Evolutionary conservation across 306 rosid species (phyloP).

Genomic region (Lablab purpureus): DNA sequence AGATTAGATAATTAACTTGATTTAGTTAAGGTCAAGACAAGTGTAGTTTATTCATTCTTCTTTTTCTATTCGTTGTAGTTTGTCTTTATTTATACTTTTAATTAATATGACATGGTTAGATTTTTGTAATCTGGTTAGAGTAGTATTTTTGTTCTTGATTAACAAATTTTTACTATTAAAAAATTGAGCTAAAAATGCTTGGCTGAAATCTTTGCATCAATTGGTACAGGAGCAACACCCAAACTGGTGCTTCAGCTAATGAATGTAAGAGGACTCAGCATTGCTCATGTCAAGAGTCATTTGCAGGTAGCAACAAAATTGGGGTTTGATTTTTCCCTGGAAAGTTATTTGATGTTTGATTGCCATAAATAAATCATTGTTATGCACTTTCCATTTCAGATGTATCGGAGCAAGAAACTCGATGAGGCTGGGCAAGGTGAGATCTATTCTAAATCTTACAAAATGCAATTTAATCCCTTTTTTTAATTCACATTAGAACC

Average conservation of each 20-base stretch:
- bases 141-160: background rate
- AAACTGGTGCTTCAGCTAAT: conserved; percentile 87
- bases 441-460: conserved; percentile 2
- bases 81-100: background rate
- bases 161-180: background rate
- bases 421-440: conserved; percentile 89
- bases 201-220: background rate
- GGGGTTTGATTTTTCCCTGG: background rate
- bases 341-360: background rate
- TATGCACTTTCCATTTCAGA: conserved; percentile 60
- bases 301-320: conserved; percentile 67
- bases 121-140: background rate
- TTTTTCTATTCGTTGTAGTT: background rate
- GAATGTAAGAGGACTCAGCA: conserved; percentile 94
- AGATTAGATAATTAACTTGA: too few relatives aligned
- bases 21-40: too few relatives aligned
- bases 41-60: background rate
- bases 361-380: background rate
- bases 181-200: background rate
- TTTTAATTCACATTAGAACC: background rate
- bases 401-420: conserved; percentile 94
- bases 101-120: background rate
- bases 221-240: conserved; percentile 86
- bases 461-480: background rate
- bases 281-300: conserved; percentile 96